A percentile compares a stretch with the other conserved stretches of the same genome.
phyloP scores from a whole-genome alignment of 306 rosid genomes.

The Quercus ilex region DNA sequence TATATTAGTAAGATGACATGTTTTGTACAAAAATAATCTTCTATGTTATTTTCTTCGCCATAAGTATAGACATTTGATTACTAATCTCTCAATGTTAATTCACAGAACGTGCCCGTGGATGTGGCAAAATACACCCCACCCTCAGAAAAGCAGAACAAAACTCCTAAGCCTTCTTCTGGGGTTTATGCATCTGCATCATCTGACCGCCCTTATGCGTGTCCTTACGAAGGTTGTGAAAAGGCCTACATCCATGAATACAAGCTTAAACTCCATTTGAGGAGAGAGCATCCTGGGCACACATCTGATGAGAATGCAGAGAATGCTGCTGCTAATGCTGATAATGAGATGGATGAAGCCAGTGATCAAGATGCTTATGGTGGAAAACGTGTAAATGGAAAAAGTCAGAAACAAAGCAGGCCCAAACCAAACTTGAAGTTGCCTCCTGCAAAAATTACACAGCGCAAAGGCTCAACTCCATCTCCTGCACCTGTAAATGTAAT shows the following conservation, averaged over 20 bases:
- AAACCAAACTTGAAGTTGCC: constrained; percentile 75
- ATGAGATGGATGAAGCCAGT: constrained; percentile 88
- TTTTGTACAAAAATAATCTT: neutral
- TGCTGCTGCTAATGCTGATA: constrained; percentile 55
- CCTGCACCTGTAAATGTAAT: constrained; percentile 37
- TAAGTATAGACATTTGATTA: constrained; percentile 2
- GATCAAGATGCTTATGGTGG: constrained; percentile 76
- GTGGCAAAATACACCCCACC: constrained; percentile 67
- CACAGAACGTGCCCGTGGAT: constrained; percentile 59
- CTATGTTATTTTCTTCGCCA: neutral
- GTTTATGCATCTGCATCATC: constrained; percentile 76
- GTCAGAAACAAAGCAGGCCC: constrained; percentile 66
- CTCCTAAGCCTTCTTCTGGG: constrained; percentile 57
- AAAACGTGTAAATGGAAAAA: constrained; percentile 56
- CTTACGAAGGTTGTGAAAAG: constrained; percentile 90
- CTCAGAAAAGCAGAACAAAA: constrained; percentile 63
- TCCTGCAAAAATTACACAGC: constrained; percentile 51
- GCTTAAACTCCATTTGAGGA: constrained; percentile 86
- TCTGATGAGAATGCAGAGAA: constrained; percentile 66
- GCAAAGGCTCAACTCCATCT: constrained; percentile 60
- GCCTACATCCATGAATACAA: constrained; percentile 95
- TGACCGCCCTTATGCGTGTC: constrained; percentile 90
- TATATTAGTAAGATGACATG: neutral
- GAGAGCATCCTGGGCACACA: constrained; percentile 86
- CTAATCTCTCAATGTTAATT: constrained; percentile 12